Conservation (phyloP, 352 stramenopile species). For the Phytophthora idaei region DNA sequence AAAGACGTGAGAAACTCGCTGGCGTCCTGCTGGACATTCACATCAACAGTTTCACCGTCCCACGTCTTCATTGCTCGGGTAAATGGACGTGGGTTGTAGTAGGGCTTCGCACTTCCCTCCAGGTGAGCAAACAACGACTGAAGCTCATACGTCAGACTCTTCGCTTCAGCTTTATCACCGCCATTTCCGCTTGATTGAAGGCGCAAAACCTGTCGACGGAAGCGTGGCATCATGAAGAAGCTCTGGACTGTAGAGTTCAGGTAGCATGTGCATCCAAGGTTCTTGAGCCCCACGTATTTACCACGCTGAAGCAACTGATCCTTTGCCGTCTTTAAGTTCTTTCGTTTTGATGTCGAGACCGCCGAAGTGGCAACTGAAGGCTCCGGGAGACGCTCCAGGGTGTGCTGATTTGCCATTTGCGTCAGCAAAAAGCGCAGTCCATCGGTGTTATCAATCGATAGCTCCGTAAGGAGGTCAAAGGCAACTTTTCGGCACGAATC, state of each 20-base stretch:
- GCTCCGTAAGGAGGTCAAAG: slow-evolving; percentile 78
- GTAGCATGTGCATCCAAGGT: slow-evolving; percentile 96
- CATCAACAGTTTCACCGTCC: slow-evolving; percentile 88
- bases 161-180: slow-evolving; percentile 24
- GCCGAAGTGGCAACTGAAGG: slow-evolving; percentile 24
- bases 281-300: slow-evolving; percentile 94
- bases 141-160: slow-evolving; percentile 82
- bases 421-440: slow-evolving; percentile 72
- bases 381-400: slow-evolving; percentile 57
- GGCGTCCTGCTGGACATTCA: slow-evolving; percentile 93
- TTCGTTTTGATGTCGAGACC: slow-evolving; percentile 55
- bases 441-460: slow-evolving; percentile 66
- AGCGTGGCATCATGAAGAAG: slow-evolving; percentile 94
- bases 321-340: slow-evolving; percentile 48
- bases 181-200: slow-evolving; percentile 37
- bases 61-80: slow-evolving; percentile 86
- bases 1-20: slow-evolving; percentile 95
- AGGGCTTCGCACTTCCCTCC: slow-evolving; percentile 82
- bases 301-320: slow-evolving; percentile 58
- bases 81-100: slow-evolving; percentile 85
- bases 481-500: slow-evolving; percentile 73
- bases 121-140: slow-evolving; percentile 92
- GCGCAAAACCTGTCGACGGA: slow-evolving; percentile 87
- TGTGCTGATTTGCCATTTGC: slow-evolving; percentile 78
- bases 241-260: slow-evolving; percentile 95